Base-by-base conservation (phyloP, 1,284 basidiomycete species). In the Puccinia novopanici region DNA sequence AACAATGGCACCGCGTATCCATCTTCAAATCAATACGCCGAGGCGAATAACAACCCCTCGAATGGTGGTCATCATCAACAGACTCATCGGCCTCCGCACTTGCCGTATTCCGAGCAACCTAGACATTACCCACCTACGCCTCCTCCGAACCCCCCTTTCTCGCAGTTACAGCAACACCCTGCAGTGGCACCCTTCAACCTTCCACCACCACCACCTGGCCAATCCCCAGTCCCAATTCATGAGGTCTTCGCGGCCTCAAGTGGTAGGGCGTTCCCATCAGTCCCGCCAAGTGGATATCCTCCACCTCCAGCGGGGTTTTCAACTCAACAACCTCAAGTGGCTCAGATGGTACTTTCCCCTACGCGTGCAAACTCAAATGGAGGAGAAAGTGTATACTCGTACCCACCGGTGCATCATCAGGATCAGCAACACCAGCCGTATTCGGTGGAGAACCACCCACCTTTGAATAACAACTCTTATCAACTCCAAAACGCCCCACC, bases 201-300 rank as follows among this genome's bases (percentile, higher is more conserved):
- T 71, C 76, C 76, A 61, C 76, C 76, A 19, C 76, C 76, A 55
- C 76, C 76, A 68, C 67, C 68, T 17, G 76, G 76, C 61, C 76
- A 79, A 71, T 40, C 76, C 15, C 76, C 76, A 59, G 67, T 79
- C 12, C 68, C 76, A 24, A 79, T 79, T 50, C 76, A 79, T 59
- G 76, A 79, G 37, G 76, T 79, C 54, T 79, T 68, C 48, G 48
- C 45, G 19, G 40, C 67, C 45, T 54, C 57, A 12, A 59, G n/a
- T 30, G 61, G 52, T 45, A 55, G 75, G 52, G 24, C 63, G 34
- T 55, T 77, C n/a, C 75, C 76, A 34, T 34, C 76, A 22, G 42
- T 42, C 30, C 27, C 24, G 42, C 76, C 76, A 17, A 37, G 52
- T 54, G 48, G 52, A 50, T 42, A 67, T 57, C 75, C 19, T 55